A percentile compares a stretch with the other conserved stretches of the same genome.
These are phyloP conservation scores for Myotisia sp. DNA, from an alignment of 2,329 filamentous ascomycete species.

Conservation along the genomic window DNA sequence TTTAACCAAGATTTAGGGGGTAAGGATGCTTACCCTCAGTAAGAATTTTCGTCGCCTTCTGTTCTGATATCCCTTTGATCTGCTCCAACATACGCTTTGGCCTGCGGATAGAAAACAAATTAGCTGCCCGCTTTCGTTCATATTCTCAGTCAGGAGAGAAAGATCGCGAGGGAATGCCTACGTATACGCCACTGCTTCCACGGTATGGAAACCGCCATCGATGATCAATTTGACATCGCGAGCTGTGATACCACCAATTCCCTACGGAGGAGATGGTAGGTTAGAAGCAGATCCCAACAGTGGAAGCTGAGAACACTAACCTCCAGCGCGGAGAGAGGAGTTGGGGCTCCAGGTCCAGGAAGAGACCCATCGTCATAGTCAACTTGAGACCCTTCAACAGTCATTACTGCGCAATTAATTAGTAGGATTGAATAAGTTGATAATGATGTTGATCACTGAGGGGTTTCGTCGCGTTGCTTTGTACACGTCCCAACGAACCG, in stretches of 20 bases:
- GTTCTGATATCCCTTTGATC: conserved; percentile 95
- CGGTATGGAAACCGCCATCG: conserved; percentile 86
- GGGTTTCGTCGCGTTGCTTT: too few species aligned
- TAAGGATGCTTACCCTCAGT: conserved; percentile 56
- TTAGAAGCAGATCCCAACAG: not conserved
- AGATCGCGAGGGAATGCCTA: conserved; percentile 27
- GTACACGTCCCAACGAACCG: too few species aligned
- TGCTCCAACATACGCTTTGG: conserved; percentile 67
- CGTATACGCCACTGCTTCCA: conserved; percentile 92
- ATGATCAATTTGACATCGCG: conserved; percentile 87
- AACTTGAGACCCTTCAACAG: conserved; percentile 53
- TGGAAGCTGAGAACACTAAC: conserved; percentile 36
- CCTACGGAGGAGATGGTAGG: conserved; percentile 38
- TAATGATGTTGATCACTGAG: too few species aligned
- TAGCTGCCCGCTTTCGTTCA: not conserved
- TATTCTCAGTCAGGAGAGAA: not conserved
- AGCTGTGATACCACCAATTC: conserved; percentile 76
- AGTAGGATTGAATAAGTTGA: too few species aligned
- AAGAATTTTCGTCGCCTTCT: conserved; percentile 85
- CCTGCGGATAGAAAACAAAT: conserved; percentile 23
- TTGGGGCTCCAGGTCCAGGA: conserved; percentile 82
- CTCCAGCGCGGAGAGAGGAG: conserved; percentile 71
- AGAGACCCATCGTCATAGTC: conserved; percentile 59
- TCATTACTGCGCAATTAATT: conserved; percentile 26
- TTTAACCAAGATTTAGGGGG: too few species aligned